Base-by-base conservation (phyloP, 83 land plant species). In the Picea abies region DNA sequence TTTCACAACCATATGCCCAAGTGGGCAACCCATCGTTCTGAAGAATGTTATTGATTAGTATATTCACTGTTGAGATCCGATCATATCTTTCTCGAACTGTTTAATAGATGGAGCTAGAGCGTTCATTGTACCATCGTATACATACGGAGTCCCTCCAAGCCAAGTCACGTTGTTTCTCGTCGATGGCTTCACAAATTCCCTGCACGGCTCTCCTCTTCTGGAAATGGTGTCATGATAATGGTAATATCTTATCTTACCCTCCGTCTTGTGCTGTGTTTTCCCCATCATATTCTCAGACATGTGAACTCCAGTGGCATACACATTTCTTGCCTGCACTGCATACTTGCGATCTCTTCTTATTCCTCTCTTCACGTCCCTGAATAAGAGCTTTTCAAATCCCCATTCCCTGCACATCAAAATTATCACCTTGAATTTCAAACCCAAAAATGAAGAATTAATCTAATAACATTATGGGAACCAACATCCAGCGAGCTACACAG, bases 331-430 rank as follows among this genome's bases (percentile, higher is more conserved):
- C 60, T 89, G 90, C 19, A 93, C 86, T 16, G 92, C 94, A 79
- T 93, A 93, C 78, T 93, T 93, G 9, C 93, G 79, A 39, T 93
- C 93, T 81, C 90, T 78, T 69, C 89, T 37, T 1, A 89, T 69
- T 2, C 93, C 87, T 41, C 81, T 85, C 66, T 85, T 78, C 64
- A 92, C 84, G 16, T 91, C 84, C 79, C 87, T 82, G 86, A 89
- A 93, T 19, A 91, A 87, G 65, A 93, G 82, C 88, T 93, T 91
- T 83, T 93, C 95, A 29, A 93, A 86, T 12, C 92, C 94, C 95
- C 93, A 93, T 76, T 89, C 81, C 64, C 89, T 91, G 89, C 44
- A 49, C 19, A 44, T 11, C 70, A 63, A 32, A 81, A 16, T 29
- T 15, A 32, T 65, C 32, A 26, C 39, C 19, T n/a, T 62, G 6